These are phyloP conservation scores for Penicillium sumatraense DNA, from an alignment of 2,329 filamentous ascomycete genomes.

Conservation along the genomic window DNA sequence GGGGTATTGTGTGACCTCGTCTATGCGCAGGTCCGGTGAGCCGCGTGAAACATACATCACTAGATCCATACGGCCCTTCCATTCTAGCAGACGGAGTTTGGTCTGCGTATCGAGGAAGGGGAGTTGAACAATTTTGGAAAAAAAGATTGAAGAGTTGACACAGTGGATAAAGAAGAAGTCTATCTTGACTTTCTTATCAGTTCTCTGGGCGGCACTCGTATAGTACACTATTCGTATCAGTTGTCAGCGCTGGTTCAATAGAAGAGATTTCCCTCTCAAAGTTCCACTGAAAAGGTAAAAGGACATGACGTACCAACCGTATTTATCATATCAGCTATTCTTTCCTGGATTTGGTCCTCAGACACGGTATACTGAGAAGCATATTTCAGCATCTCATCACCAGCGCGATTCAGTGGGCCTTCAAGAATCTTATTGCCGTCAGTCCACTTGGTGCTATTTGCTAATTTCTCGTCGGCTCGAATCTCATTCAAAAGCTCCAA, in stretches of 20 bases:
- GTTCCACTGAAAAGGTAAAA: not conserved
- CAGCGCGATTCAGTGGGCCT: slow-evolving; percentile 68
- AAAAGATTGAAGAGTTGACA: slow-evolving; percentile 77
- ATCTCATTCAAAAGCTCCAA: slow-evolving; percentile 67
- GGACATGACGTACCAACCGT: slow-evolving; percentile 51
- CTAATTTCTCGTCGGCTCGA: slow-evolving; percentile 60
- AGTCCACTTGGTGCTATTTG: slow-evolving; percentile 53
- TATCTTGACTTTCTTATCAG: slow-evolving; percentile 69
- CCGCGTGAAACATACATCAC: slow-evolving; percentile 73
- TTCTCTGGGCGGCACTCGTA: slow-evolving; percentile 65
- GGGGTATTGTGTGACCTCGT: slow-evolving; percentile 65
- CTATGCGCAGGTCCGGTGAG: slow-evolving; percentile 62
- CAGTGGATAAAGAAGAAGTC: slow-evolving; percentile 87
- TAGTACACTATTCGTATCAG: slow-evolving; percentile 50
- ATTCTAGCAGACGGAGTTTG: slow-evolving; percentile 76
- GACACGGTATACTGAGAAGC: slow-evolving; percentile 63
- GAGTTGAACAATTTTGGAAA: slow-evolving; percentile 65
- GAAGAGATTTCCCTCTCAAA: not conserved
- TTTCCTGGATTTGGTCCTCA: slow-evolving; percentile 61
- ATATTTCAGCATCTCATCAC: slow-evolving; percentile 65
- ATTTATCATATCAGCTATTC: slow-evolving; percentile 73
- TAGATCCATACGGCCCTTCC: slow-evolving; percentile 78
- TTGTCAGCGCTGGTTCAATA: not conserved
- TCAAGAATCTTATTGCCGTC: slow-evolving; percentile 70
- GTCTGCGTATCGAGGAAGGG: slow-evolving; percentile 63